Evolutionary conservation across 2,329 filamentous ascomycete species (phyloP).

Genomic region (Penicillium thymicola): DNA sequence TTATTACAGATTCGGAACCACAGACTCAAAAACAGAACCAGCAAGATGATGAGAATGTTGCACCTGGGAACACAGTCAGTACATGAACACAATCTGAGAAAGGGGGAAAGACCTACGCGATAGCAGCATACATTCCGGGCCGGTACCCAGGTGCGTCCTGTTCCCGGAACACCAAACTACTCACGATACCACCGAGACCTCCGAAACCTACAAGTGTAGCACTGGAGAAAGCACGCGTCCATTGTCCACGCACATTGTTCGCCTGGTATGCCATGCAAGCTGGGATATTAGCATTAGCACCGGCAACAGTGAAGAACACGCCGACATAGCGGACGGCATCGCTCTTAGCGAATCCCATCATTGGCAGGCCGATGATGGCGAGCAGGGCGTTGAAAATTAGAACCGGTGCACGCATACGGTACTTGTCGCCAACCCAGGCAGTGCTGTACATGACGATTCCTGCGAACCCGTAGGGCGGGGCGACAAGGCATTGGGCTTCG

Average conservation of each 20-base stretch:
- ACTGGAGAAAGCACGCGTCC: conserved; percentile 78
- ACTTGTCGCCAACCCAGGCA: conserved; percentile 65
- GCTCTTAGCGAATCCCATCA: conserved; percentile 65
- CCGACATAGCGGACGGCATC: conserved; percentile 66
- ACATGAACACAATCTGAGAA: background rate
- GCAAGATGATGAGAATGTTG: conserved; percentile 33
- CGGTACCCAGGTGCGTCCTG: conserved; percentile 36
- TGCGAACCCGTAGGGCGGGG: conserved; percentile 66
- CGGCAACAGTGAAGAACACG: conserved; percentile 71
- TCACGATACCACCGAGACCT: conserved; percentile 74
- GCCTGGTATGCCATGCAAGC: conserved; percentile 74
- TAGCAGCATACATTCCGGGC: conserved; percentile 35
- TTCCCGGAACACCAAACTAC: conserved; percentile 66
- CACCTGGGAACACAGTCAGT: conserved; percentile 24
- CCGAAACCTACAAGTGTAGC: conserved; percentile 73
- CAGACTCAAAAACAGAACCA: conserved; percentile 28
- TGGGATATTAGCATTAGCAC: conserved; percentile 74
- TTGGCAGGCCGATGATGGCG: conserved; percentile 65
- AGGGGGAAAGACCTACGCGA: conserved; percentile 23
- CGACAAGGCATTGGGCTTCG: conserved; percentile 66
- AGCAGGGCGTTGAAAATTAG: conserved; percentile 64
- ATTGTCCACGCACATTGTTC: conserved; percentile 84
- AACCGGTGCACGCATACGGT: conserved; percentile 62
- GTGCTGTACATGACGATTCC: conserved; percentile 60
- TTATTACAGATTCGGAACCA: conserved; percentile 35